Percentiles rank a stretch among this genome's conserved stretches.
Evolutionary conservation across 768 basidiomycete genomes (phyloP).

Genomic region (Panus rudis): DNA sequence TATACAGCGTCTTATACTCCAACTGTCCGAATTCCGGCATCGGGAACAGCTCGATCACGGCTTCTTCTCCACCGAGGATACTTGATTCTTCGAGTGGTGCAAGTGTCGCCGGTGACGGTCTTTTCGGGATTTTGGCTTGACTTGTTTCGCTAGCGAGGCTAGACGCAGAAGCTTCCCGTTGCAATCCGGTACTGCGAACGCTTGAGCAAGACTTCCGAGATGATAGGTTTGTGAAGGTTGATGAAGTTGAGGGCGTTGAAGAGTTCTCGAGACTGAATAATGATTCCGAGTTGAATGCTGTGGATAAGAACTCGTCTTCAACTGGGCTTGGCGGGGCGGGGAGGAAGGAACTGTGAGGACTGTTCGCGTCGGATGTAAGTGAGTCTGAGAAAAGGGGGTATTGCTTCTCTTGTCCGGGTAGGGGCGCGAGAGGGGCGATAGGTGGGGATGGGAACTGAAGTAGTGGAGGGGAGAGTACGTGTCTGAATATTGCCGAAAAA

Average conservation of each 20-base stretch:
- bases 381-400: neutral
- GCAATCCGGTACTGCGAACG: too few relatives aligned
- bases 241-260: too few relatives aligned
- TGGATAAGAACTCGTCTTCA: neutral
- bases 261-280: too few relatives aligned
- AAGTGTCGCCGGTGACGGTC: too few relatives aligned
- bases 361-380: neutral
- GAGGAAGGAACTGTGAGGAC: neutral
- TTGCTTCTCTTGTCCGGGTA: constrained; percentile 9
- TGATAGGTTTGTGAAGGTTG: too few relatives aligned
- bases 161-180: too few relatives aligned
- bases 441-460: constrained; percentile 62
- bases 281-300: too few relatives aligned
- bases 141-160: too few relatives aligned
- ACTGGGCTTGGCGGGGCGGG: neutral
- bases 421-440: constrained; percentile 48
- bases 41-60: constrained; percentile 1
- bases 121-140: too few relatives aligned
- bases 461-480: constrained; percentile 51
- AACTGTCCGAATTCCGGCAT: constrained; percentile 5
- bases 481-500: constrained; percentile 62
- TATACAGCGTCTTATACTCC: constrained; percentile 8
- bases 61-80: constrained; percentile 9
- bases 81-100: neutral
- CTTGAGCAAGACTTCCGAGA: too few relatives aligned